These are phyloP conservation scores for Colletotrichum sidae DNA, from an alignment of 2,329 filamentous ascomycete species.

Conservation along the genomic window DNA sequence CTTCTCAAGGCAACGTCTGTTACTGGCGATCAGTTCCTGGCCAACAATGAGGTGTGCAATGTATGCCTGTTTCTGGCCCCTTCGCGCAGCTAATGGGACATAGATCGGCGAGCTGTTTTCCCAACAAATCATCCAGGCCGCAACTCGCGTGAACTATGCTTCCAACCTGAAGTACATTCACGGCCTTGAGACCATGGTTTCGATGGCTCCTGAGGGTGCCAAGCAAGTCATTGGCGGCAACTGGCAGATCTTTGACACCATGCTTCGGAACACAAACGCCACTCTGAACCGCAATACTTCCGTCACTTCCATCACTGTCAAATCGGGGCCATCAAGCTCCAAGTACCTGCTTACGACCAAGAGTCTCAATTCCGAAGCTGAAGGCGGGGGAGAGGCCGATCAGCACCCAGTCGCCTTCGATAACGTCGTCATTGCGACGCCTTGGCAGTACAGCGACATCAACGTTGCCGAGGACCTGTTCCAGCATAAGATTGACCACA, in stretches of 20 bases:
- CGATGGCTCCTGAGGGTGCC: conserved; percentile 89
- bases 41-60: conserved; percentile 65
- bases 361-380: conserved; percentile 38
- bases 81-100: not conserved
- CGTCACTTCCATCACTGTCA: conserved; percentile 70
- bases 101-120: conserved; percentile 75
- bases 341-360: conserved; percentile 61
- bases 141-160: conserved; percentile 93
- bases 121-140: conserved; percentile 87
- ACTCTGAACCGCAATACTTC: conserved; percentile 73
- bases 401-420: conserved; percentile 73
- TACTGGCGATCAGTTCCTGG: conserved; percentile 80
- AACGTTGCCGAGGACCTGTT: conserved; percentile 72
- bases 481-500: conserved; percentile 75
- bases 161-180: conserved; percentile 90
- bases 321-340: conserved; percentile 49
- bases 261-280: conserved; percentile 76
- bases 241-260: conserved; percentile 91
- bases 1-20: conserved; percentile 73
- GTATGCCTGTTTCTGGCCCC: not conserved
- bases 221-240: conserved; percentile 86
- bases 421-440: conserved; percentile 84
- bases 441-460: conserved; percentile 84
- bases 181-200: conserved; percentile 89
- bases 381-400: conserved; percentile 29